Evolutionary conservation across 208 protist species (phyloP).

Genomic region (Wallacemonas sp.): DNA sequence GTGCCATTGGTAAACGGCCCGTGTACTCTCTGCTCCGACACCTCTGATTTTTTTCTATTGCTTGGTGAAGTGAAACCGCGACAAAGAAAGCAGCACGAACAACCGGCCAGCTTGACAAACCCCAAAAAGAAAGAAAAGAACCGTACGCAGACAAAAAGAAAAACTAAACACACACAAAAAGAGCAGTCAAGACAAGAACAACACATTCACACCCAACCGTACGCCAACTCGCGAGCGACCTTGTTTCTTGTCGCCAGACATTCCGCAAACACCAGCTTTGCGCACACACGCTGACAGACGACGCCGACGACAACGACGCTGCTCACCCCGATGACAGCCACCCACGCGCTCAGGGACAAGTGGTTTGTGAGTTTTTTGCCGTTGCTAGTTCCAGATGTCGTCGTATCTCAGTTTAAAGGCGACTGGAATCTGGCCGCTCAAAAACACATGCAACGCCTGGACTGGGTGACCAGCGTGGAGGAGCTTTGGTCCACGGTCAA

Average conservation of each 20-base stretch:
- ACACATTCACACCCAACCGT: background rate
- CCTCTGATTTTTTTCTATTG: background rate
- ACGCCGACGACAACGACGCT: too few species aligned
- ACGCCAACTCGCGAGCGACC: background rate
- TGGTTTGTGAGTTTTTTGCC: conserved; percentile 89
- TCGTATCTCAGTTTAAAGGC: conserved; percentile 74
- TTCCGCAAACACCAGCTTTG: too few species aligned
- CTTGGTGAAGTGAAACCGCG: too few species aligned
- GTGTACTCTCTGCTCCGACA: background rate
- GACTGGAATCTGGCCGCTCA: conserved; percentile 85
- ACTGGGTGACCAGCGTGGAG: conserved; percentile 84
- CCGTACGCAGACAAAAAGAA: too few species aligned
- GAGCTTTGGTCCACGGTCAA: conserved; percentile 91
- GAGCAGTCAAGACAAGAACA: too few species aligned
- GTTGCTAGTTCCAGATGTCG: conserved; percentile 60
- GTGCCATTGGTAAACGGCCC: too few species aligned
- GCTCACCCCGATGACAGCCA: conserved; percentile 23
- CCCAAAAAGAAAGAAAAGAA: too few species aligned
- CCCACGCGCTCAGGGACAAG: conserved; percentile 66
- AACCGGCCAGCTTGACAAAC: too few species aligned
- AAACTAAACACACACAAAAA: background rate
- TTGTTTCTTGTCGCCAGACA: too few species aligned
- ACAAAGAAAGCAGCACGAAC: too few species aligned
- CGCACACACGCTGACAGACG: too few species aligned
- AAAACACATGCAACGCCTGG: conserved; percentile 66